Percentiles rank a stretch among this genome's conserved stretches.
These are phyloP conservation scores for Xylariomycetidae sp. DNA, from an alignment of 2,329 filamentous ascomycete species.

Conservation along the genomic window DNA sequence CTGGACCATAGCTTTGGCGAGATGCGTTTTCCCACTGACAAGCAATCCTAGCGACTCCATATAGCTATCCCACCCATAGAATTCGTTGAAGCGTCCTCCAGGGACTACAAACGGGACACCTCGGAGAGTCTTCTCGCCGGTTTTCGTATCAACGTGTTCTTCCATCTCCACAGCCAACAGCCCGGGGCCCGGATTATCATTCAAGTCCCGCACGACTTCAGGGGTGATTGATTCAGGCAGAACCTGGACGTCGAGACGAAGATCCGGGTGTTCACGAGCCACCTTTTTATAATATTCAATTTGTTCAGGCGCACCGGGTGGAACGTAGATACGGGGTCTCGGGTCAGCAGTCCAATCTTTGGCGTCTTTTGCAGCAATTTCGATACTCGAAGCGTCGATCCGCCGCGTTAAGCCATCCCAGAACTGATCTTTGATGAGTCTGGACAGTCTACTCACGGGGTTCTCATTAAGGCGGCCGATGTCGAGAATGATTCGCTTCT, in stretches of 20 bases:
- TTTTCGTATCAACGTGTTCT: constrained; percentile 60
- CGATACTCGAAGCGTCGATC: constrained; percentile 85
- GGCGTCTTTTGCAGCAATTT: constrained; percentile 79
- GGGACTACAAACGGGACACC: constrained; percentile 96
- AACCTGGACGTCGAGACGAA: constrained; percentile 80
- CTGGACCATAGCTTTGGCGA: constrained; percentile 89
- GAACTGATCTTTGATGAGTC: constrained; percentile 84
- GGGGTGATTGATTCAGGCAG: constrained; percentile 75
- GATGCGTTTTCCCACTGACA: constrained; percentile 75
- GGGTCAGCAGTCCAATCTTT: constrained; percentile 95
- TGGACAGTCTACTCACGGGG: constrained; percentile 79
- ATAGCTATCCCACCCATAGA: constrained; percentile 99
- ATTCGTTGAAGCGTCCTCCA: constrained; percentile 93
- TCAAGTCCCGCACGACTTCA: constrained; percentile 77
- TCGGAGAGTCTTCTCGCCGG: constrained; percentile 64
- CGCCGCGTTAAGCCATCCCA: constrained; percentile 87
- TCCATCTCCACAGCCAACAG: constrained; percentile 88
- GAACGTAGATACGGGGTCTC: constrained; percentile 87
- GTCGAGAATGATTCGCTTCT: constrained; percentile 85
- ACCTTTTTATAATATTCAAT: constrained; percentile 83
- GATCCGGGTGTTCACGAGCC: constrained; percentile 72
- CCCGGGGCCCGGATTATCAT: constrained; percentile 84
- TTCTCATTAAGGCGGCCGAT: constrained; percentile 92
- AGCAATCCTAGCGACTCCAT: constrained; percentile 93
- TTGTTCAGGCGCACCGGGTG: constrained; percentile 78